Conservation (phyloP, 2,329 filamentous ascomycete genomes). For the Aspergillus udagawae region DNA sequence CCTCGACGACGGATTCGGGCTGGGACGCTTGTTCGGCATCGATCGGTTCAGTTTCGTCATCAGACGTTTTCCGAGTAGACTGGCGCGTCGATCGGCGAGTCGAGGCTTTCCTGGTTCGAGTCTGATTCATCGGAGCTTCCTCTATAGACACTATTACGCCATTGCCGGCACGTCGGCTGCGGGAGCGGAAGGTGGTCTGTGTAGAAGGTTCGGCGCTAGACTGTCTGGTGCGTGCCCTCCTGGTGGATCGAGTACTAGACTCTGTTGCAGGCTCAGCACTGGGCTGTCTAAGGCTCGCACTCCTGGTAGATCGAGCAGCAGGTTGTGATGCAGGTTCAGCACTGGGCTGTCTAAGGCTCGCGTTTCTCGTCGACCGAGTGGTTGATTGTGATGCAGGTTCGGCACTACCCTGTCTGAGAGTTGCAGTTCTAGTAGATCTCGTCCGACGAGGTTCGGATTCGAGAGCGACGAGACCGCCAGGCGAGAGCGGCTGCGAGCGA, state of each 20-base stretch:
- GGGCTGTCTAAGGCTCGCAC: neutral
- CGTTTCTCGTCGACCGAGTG: constrained; percentile 8
- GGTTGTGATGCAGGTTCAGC: constrained; percentile 9
- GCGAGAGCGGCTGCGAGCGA: constrained; percentile 35
- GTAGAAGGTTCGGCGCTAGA: neutral
- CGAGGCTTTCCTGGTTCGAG: constrained; percentile 5
- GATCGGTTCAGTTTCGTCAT: neutral
- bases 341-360: constrained; percentile 8
- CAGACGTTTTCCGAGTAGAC: constrained; percentile 9
- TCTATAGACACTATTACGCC: constrained; percentile 9
- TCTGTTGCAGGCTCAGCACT: neutral
- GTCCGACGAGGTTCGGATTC: constrained; percentile 22
- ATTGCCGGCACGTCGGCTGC: constrained; percentile 11
- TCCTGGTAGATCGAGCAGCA: constrained; percentile 1
- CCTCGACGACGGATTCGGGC: neutral
- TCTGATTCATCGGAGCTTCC: constrained; percentile 6
- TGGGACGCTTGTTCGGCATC: neutral
- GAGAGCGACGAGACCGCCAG: constrained; percentile 30
- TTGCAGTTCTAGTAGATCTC: constrained; percentile 15
- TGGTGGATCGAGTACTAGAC: constrained; percentile 3
- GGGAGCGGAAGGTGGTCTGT: constrained; percentile 9
- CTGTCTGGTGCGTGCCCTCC: neutral
- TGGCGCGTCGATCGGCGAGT: constrained; percentile 12
- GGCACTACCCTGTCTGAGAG: constrained; percentile 7
- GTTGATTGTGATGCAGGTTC: constrained; percentile 1